Base-by-base conservation (phyloP, 306 rosid species). In the Lathyrus tuberosus region DNA sequence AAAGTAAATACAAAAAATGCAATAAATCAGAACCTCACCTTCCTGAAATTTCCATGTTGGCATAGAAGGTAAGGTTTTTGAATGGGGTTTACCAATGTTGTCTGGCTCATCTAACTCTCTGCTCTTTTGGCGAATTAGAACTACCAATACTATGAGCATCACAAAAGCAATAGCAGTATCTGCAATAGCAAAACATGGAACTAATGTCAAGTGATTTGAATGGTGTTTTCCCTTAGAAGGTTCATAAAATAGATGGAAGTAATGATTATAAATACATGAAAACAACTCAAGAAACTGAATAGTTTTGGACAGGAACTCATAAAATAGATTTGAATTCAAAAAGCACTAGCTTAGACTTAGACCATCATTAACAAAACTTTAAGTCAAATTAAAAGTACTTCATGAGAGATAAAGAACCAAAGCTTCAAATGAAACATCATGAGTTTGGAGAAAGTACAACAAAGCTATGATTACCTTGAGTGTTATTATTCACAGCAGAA, bases 41-140 rank as follows among this genome's bases (percentile, higher is more conserved):
- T 91, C 97, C 85, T 83, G 97, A 86, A 88, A 84, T 81, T 87
- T 91, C 86, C 84, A 77, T 30, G 64, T 60, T 62, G 92, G 62
- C 74, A 65, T 77, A 67, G 89, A 73, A 47, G 83, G 87, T 62
- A 83, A 79, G 52, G 86, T 49, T 84, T 87, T 94, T 10, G 91
- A 82, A 33, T 78, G 62, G 67, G 80, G 40, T 73, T 84, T 79
- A 59, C 87, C 84, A 20, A 66, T 41, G 52, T 72, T 79, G 54
- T 83, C 88, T 69, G n/a, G n/a, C n/a, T n/a, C n/a, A n/a, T n/a
- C n/a, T n/a, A n/a, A n/a, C n/a, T n/a, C n/a, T n/a, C n/a, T 84
- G 70, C 74, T 88, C 83, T 89, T 94, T 66, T 80, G 84, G 67
- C 84, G 88, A 68, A 94, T 94, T 70, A 94, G 91, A 83, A 89